A percentile compares a stretch with the other conserved stretches of the same genome.
phyloP scores from a whole-genome alignment of 352 stramenopile genomes.

The Bremia lactucae region DNA sequence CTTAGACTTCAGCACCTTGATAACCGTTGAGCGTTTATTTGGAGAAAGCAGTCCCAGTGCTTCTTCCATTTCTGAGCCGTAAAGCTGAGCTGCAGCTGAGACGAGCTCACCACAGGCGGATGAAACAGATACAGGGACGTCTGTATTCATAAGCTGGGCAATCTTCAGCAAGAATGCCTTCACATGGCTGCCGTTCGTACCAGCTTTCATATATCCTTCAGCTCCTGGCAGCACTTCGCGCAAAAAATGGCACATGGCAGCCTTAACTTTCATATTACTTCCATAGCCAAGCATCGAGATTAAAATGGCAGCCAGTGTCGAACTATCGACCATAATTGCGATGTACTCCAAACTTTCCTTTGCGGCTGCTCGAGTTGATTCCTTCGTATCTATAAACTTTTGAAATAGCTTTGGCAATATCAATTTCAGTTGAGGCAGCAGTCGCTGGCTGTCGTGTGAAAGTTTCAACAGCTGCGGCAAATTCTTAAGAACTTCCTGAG shows the following conservation, averaged over 20 bases:
- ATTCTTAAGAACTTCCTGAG: constrained; percentile 50
- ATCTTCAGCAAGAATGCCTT: constrained; percentile 60
- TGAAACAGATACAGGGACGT: constrained; percentile 47
- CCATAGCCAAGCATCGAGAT: constrained; percentile 59
- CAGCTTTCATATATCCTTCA: constrained; percentile 48
- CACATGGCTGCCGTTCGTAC: constrained; percentile 54
- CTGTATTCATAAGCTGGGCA: constrained; percentile 48
- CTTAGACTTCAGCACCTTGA: constrained; percentile 43
- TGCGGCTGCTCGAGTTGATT: constrained; percentile 35
- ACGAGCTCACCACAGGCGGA: constrained; percentile 52
- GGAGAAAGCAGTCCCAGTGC: constrained; percentile 44
- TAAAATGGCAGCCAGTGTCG: constrained; percentile 31
- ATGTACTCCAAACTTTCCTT: constrained; percentile 59
- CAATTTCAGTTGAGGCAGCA: constrained; percentile 41
- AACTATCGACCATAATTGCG: constrained; percentile 32
- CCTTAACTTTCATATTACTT: constrained; percentile 73
- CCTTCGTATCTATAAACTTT: constrained; percentile 70
- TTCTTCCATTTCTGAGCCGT: constrained; percentile 39
- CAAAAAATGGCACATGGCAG: constrained; percentile 55
- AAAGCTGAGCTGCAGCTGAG: constrained; percentile 33
- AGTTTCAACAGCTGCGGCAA: constrained; percentile 46
- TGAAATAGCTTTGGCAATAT: constrained; percentile 61
- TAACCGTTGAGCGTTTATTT: constrained; percentile 38
- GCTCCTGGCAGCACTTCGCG: constrained; percentile 40
- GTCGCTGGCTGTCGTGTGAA: constrained; percentile 22